Conservation (phyloP, 208 protist genomes). For the Trypanosoma vivax region DNA sequence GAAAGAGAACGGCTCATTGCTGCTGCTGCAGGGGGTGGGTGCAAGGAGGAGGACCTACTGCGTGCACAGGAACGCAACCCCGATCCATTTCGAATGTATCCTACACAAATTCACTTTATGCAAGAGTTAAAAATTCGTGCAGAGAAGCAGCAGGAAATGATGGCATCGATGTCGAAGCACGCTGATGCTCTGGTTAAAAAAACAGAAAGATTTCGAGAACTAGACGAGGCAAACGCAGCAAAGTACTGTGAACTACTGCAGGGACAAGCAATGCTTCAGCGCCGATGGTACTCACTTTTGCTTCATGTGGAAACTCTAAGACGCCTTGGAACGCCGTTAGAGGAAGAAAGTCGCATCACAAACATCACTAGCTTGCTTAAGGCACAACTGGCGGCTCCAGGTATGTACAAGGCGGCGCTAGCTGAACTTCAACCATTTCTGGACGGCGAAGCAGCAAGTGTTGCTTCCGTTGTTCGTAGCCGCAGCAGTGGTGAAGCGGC, state of each 20-base stretch:
- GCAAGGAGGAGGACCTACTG: conserved; percentile 44
- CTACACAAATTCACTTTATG: conserved; percentile 53
- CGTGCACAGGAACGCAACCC: conserved; percentile 45
- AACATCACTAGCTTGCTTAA: conserved; percentile 29
- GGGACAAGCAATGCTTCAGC: conserved; percentile 54
- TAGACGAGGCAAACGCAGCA: conserved; percentile 42
- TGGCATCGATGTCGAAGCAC: conserved; percentile 27
- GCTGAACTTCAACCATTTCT: conserved; percentile 42
- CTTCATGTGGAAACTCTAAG: conserved; percentile 56
- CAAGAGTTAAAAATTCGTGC: conserved; percentile 56
- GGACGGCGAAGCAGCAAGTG: conserved; percentile 31
- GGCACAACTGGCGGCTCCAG: conserved; percentile 40
- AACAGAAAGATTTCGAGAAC: conserved; percentile 25
- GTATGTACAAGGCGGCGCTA: conserved; percentile 33
- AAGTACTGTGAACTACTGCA: conserved; percentile 29
- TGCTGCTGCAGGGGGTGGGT: conserved; percentile 41
- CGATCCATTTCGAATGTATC: conserved; percentile 47
- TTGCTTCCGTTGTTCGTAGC: conserved; percentile 18
- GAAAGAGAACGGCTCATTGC: conserved; percentile 62
- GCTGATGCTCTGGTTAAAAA: conserved; percentile 29
- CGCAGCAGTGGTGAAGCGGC: conserved; percentile 9
- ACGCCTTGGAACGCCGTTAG: conserved; percentile 23
- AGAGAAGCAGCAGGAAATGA: conserved; percentile 45
- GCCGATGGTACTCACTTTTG: conserved; percentile 43
- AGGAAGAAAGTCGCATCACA: conserved; percentile 36